Evolutionary conservation across 352 stramenopile species (phyloP).

Genomic region (Globisporangium paroecandrum): DNA sequence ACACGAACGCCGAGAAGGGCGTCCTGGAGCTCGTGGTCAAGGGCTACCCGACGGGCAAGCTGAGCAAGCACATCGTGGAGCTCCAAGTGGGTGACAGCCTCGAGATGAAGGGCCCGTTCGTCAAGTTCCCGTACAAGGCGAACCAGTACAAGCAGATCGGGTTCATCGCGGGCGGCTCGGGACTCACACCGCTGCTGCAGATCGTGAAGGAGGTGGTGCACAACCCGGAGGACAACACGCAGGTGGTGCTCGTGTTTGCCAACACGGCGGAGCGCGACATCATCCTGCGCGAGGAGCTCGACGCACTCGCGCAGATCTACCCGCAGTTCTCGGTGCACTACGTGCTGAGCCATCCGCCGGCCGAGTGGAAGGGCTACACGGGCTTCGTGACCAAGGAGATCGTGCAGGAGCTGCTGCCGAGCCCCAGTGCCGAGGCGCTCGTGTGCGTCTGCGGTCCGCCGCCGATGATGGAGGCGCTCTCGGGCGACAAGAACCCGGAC

Average conservation of each 20-base stretch:
- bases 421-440: conserved; percentile 72
- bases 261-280: conserved; percentile 89
- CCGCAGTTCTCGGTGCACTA: conserved; percentile 72
- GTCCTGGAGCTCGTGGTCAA: conserved; percentile 89
- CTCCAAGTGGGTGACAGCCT: conserved; percentile 85
- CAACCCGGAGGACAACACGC: conserved; percentile 78
- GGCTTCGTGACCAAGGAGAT: conserved; percentile 85
- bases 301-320: conserved; percentile 78
- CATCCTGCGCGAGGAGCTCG: conserved; percentile 83
- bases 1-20: conserved; percentile 79
- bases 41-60: conserved; percentile 74
- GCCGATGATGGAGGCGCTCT: conserved; percentile 88
- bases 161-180: conserved; percentile 89
- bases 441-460: conserved; percentile 87
- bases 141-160: conserved; percentile 90
- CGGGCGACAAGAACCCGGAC: conserved; percentile 84
- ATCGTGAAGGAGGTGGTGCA: conserved; percentile 79
- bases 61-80: conserved; percentile 86
- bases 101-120: conserved; percentile 89
- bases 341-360: conserved; percentile 66
- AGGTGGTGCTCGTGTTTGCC: conserved; percentile 83
- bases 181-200: conserved; percentile 90
- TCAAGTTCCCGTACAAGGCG: conserved; percentile 81
- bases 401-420: conserved; percentile 58
- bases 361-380: conserved; percentile 59